These are phyloP conservation scores for Tieghemostelium lacteum DNA, from an alignment of 78 protist genomes.

Conservation along the genomic window DNA sequence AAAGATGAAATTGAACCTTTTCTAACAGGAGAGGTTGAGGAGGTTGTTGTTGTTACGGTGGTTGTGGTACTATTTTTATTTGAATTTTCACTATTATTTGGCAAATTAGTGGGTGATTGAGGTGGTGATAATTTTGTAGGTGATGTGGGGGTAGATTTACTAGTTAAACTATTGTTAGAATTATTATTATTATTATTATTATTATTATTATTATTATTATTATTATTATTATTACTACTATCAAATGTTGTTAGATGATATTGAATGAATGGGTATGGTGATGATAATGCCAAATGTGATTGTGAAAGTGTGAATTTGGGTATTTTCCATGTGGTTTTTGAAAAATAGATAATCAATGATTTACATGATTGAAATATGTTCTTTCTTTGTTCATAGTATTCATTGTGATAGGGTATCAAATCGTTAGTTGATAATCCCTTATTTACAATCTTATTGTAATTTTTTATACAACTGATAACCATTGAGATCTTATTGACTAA, in stretches of 20 bases:
- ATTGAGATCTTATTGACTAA: slow-evolving; percentile 1
- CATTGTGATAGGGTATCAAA: slow-evolving; percentile 10
- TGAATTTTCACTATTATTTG: no score
- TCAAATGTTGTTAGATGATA: neutral
- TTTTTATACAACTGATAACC: slow-evolving; percentile 4
- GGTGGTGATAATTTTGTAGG: no score
- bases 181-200: no score
- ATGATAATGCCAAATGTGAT: slow-evolving; percentile 1
- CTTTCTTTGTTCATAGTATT: slow-evolving; percentile 26
- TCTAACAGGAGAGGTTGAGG: neutral
- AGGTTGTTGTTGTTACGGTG: slow-evolving; percentile 8
- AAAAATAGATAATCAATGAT: neutral
- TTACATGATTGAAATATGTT: slow-evolving; percentile 39
- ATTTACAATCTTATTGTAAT: slow-evolving; percentile 12
- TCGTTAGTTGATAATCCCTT: slow-evolving; percentile 8
- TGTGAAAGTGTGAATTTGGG: slow-evolving; percentile 27
- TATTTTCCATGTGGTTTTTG: slow-evolving; percentile 25
- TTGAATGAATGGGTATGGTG: neutral
- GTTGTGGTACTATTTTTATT: no score
- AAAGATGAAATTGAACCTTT: no score
- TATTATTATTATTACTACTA: slow-evolving; percentile 19
- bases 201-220: slow-evolving; percentile 3
- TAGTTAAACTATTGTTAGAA: no score
- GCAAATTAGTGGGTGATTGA: no score
- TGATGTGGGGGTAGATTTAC: no score